Base-by-base conservation (phyloP, 1,284 basidiomycete genomes). In the Ustilago cynodontis region DNA sequence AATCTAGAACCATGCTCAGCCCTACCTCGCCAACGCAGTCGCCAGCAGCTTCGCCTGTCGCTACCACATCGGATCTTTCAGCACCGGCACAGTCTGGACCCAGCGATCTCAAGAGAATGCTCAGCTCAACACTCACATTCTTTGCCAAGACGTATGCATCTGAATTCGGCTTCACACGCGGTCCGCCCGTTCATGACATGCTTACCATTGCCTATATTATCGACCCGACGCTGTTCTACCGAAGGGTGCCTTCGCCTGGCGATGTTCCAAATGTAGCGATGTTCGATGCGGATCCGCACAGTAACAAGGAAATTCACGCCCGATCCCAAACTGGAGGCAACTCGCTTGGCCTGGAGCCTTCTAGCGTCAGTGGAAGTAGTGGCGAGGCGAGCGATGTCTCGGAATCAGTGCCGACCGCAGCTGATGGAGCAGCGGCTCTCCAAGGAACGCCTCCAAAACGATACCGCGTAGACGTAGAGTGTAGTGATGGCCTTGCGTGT, bases 141-240 rank as follows among this genome's bases (percentile, higher is more conserved):
- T 81, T 81, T 28, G 71, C 78, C 31, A 62, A 67, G 39, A 77
- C 79, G 13, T 81, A 82, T 41, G 71, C 60, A 9, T 50, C 69
- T 26, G 78, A 81, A 51, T 82, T 83, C 50, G 80, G 79, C 10
- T 83, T 83, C 56, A 65, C 58, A 0, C 56, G 64, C 28, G 82
- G 82, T 10, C 82, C 82, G 8, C 82, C 82, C 7, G 75, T 82
- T 2, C 82, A 83, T 60, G 82, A 83, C 65, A 66, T 81, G 64
- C 70, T 83, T 18, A 70, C 76, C n/a, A 74, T 82, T 22, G 81
- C 77, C 18, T 83, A 81, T 58, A 71, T 83, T 22, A 68, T 80
- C 43, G 77, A 81, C 47, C 79, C 77, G n/a, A 63, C 63, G n/a
- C 65, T 83, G 28, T 83, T 83, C 65, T 67, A 69, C 41, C 68